Conservation (phyloP, 345 rosid species). For the Mangifera indica region DNA sequence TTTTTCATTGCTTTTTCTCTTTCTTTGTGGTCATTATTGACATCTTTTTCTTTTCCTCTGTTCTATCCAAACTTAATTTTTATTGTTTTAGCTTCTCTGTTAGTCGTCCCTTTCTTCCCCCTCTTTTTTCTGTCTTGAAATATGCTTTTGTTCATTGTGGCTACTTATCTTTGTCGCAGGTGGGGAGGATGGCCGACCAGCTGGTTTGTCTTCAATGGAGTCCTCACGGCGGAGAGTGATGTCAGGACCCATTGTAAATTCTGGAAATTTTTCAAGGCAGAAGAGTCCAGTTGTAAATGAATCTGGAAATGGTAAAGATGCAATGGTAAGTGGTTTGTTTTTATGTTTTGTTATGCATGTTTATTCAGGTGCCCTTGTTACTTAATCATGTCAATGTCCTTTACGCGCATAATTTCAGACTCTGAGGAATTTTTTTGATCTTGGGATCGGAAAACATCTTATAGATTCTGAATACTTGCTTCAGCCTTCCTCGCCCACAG, state of each 20-base stretch:
- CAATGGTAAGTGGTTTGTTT: constrained; percentile 39
- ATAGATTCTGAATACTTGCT: neutral
- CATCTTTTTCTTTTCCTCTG: neutral
- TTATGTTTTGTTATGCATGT: neutral
- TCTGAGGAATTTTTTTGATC: neutral
- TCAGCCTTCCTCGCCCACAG: neutral
- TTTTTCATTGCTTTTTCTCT: neutral
- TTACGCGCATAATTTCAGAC: neutral
- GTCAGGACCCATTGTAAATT: constrained; percentile 58
- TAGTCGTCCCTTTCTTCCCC: neutral
- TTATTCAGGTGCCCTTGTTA: neutral
- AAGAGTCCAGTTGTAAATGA: constrained; percentile 59
- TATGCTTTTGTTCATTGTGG: neutral
- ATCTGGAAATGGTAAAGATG: constrained; percentile 46
- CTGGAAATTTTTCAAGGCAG: constrained; percentile 65
- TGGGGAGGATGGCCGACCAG: constrained; percentile 52
- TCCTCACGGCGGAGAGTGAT: constrained; percentile 56
- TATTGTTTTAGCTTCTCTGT: neutral
- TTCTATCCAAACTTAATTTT: neutral
- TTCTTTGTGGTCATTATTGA: neutral
- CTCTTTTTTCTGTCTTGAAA: neutral
- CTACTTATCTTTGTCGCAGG: constrained; percentile 40
- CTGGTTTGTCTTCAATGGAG: constrained; percentile 57
- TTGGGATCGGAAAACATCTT: too few species aligned
- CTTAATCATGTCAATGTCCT: neutral